A percentile compares a stretch with the other conserved stretches of the same genome.
phyloP scores from a whole-genome alignment of 2,329 filamentous ascomycete genomes.

The Colletotrichum magnum region DNA sequence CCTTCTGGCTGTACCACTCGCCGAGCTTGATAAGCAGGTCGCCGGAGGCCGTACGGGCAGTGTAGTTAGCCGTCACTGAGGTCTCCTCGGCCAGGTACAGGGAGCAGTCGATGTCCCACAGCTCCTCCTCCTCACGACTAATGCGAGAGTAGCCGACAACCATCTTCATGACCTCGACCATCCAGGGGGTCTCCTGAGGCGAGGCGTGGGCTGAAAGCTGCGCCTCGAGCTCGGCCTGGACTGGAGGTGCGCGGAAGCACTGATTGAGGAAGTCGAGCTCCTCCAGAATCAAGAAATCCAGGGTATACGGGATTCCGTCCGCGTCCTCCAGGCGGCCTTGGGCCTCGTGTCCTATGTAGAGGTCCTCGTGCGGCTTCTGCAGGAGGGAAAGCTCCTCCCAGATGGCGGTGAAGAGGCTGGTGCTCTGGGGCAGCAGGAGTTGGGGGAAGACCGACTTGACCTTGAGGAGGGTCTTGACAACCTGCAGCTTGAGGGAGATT shows the following conservation, averaged over 20 bases:
- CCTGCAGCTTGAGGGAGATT: slow-evolving; percentile 90
- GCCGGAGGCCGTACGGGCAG: slow-evolving; percentile 90
- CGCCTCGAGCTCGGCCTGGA: slow-evolving; percentile 88
- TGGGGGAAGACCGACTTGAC: slow-evolving; percentile 86
- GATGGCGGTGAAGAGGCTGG: slow-evolving; percentile 85
- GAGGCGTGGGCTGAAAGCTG: slow-evolving; percentile 76
- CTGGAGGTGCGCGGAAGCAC: slow-evolving; percentile 87
- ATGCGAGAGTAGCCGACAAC: slow-evolving; percentile 90
- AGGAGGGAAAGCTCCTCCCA: slow-evolving; percentile 89
- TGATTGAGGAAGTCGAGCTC: slow-evolving; percentile 96
- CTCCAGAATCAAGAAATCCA: slow-evolving; percentile 94
- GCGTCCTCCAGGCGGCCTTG: slow-evolving; percentile 92
- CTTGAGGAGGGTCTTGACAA: slow-evolving; percentile 93
- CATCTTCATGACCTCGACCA: slow-evolving; percentile 89
- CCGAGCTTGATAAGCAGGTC: slow-evolving; percentile 93
- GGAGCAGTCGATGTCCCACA: slow-evolving; percentile 98
- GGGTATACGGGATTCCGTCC: slow-evolving; percentile 91
- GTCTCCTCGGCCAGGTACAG: slow-evolving; percentile 96
- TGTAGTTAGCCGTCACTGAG: slow-evolving; percentile 95
- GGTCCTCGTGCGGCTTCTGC: slow-evolving; percentile 80
- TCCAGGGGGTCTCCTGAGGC: slow-evolving; percentile 80
- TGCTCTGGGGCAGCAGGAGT: slow-evolving; percentile 85
- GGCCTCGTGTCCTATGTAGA: slow-evolving; percentile 88
- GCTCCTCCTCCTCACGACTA: slow-evolving; percentile 89
- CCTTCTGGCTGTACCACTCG: slow-evolving; percentile 85